phyloP scores from a whole-genome alignment of 805 yeast genomes.

The Metschnikowia cubensis region DNA sequence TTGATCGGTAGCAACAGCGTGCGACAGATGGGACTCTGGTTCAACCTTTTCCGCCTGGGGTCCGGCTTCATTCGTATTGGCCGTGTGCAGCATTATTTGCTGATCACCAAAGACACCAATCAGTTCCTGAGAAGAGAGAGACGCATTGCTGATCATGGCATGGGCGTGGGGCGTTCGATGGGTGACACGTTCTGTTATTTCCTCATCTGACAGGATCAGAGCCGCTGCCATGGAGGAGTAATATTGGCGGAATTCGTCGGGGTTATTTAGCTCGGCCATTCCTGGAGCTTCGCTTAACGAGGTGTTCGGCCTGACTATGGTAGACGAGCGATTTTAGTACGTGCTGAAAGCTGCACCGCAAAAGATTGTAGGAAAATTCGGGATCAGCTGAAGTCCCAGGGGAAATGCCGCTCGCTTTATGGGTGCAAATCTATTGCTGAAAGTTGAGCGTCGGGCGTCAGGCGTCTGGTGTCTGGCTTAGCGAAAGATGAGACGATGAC shows the following conservation, averaged over 20 bases:
- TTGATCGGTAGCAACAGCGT: neutral
- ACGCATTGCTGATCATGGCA: neutral
- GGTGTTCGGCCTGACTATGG: neutral
- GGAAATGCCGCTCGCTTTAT: neutral
- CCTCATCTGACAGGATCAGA: neutral
- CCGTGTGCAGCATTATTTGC: neutral
- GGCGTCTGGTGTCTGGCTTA: neutral
- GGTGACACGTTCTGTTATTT: neutral
- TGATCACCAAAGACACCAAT: neutral
- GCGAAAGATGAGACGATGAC: neutral
- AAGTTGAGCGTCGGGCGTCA: neutral
- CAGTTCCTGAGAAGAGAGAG: neutral
- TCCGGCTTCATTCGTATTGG: neutral
- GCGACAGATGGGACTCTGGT: neutral
- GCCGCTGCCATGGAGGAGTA: neutral
- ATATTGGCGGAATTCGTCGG: neutral
- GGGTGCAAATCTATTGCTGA: neutral
- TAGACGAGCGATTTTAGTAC: neutral
- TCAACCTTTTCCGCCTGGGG: neutral
- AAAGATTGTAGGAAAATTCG: neutral
- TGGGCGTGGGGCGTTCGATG: neutral
- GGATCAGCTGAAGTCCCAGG: neutral
- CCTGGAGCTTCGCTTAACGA: neutral
- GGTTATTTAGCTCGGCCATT: neutral
- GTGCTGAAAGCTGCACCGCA: neutral